Base-by-base conservation (phyloP, 2,329 filamentous ascomycete genomes). In the Clarireedia monteithiana region DNA sequence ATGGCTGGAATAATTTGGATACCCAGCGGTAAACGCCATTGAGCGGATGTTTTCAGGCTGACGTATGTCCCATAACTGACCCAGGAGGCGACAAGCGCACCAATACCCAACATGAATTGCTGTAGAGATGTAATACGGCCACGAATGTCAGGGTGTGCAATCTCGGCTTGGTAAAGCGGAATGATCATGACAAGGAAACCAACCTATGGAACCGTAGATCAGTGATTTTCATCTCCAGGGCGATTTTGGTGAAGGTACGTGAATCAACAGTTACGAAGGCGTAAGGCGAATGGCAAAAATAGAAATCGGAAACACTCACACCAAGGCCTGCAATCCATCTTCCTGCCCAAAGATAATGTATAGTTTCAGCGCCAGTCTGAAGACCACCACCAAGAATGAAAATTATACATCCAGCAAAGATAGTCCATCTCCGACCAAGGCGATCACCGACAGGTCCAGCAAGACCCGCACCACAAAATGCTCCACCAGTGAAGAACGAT, bases 81-180 rank as follows among this genome's bases (percentile, higher is more conserved):
- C 87, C 88, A 91, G 0, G 83, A 78, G 0, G 89, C 88, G 15
- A 84, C 72, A 1, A 94, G 77, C 15, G 86, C 75, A 56, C 89
- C 89, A 27, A 92, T 80, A 1, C 88, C 88, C 51, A 92, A 69
- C 87, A 91, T 91, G 67, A 91, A 91, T 64, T 91, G 88, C 69
- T 91, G 88, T 3, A 92, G 74, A 30, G 83, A 80, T 0, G 87
- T 91, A 34, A 94, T 79, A 20, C 59, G 63, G 12, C 88, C 89
- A 68, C 89, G 81, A 64, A 92, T 92, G 57, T 78, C 80, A 1
- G 89, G 89, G 67, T 92, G 89, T 3, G 85, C 84, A 24, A 92
- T 77, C 66, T 94, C 89, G 23, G 86, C 87, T 67, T 91, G 88
- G 55, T 67, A 53, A 6, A 53, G 42, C 6, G 57, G 56, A 2